Conservation (phyloP, 2,329 filamentous ascomycete species). For the Xylaria multiplex region DNA sequence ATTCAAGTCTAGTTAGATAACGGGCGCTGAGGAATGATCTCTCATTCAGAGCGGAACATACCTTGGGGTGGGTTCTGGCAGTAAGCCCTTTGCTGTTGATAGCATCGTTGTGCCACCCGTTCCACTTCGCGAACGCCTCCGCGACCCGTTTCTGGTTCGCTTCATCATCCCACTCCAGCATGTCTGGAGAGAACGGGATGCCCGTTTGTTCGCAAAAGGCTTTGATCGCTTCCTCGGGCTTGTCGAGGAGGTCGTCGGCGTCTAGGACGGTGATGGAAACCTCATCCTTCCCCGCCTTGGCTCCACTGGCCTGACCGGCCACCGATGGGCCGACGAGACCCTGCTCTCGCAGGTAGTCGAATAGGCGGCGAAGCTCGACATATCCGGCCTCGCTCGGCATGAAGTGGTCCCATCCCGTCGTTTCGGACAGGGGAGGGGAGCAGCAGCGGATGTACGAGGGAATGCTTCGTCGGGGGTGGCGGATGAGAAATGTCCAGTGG, state of each 20-base stretch:
- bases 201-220: conserved; percentile 85
- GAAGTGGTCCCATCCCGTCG: conserved; percentile 89
- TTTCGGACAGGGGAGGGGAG: conserved; percentile 81
- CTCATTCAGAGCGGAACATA: conserved; percentile 45
- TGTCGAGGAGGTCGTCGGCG: conserved; percentile 91
- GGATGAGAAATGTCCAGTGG: conserved; percentile 96
- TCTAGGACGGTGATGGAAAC: conserved; percentile 86
- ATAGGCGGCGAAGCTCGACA: conserved; percentile 83
- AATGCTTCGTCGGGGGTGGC: conserved; percentile 89
- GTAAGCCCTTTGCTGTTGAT: conserved; percentile 82
- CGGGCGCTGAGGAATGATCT: conserved; percentile 12
- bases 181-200: conserved; percentile 76
- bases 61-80: conserved; percentile 71
- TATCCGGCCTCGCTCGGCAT: conserved; percentile 91
- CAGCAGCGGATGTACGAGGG: conserved; percentile 96
- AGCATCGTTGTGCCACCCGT: conserved; percentile 95
- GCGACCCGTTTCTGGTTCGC: conserved; percentile 75
- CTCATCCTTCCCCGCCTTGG: conserved; percentile 45
- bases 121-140: conserved; percentile 93
- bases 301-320: conserved; percentile 54
- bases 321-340: conserved; percentile 76
- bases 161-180: conserved; percentile 86
- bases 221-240: conserved; percentile 78
- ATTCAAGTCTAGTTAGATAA: conserved; percentile 40
- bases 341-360: conserved; percentile 80